Evolutionary conservation across 2,329 filamentous ascomycete species (phyloP), one percentile per base, ranked within the genome.

Genomic region (Endocalyx cinctus): DNA sequence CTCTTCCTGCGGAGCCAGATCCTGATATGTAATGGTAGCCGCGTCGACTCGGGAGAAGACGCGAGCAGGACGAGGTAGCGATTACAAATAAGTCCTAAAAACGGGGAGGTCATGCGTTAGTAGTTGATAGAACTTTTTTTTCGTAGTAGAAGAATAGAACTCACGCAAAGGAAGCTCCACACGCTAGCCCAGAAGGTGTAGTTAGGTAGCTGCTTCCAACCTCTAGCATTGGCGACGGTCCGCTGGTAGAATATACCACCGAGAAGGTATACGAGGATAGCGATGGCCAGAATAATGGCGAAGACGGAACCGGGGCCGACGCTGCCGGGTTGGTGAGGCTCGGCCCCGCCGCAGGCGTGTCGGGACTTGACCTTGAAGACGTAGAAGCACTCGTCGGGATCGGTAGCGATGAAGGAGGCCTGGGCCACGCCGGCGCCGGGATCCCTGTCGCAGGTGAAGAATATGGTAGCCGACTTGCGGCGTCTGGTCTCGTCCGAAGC

Each of bases 221-320:
- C 92, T 42, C 92, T 76, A 50, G 94, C 88, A 58, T 98, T 87
- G 63, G 89, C 83, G 37, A 98, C 89, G 19, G 87, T 94, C 39
- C 92, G 79, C 62, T 96, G 90, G 68, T 97, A 98, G 43, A 95
- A 88, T 49, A 94, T 84, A 52, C 92, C 92, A 47, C 92, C 92
- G 23, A 94, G 74, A 35, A 95, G 69, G 62, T 98, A 98, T 15
- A 92, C 92, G 8, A 90, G 65, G 23, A 96, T 72, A 8, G 89
- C 85, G 39, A 79, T 74, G 39, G 72, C 67, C 46, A 78, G 75
- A 57, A 98, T 97, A 44, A 97, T 83, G 40, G 85, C 84, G 56
- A 98, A 98, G 10, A 98, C 60, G 67, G 87, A 63, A 57, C 84
- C 52, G 60, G 92, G 65, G 54, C 85, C 62, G 69, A 82, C 65